These are phyloP conservation scores for Penicillium tannophilum DNA, from an alignment of 495 filamentous ascomycete genomes.

Conservation along the genomic window DNA sequence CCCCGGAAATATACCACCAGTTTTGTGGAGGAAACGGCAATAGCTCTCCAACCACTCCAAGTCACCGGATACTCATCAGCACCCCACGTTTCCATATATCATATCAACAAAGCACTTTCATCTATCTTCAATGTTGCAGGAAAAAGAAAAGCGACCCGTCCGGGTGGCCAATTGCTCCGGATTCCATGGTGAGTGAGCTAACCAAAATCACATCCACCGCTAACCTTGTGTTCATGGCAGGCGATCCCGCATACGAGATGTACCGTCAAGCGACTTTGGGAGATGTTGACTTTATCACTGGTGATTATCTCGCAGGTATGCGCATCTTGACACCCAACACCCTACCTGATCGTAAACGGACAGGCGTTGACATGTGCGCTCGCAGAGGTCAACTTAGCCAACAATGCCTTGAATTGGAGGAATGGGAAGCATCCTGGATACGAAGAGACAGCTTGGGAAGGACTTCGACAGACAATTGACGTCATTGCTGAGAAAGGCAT, in stretches of 20 bases:
- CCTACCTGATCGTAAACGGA: no score
- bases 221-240: constrained; percentile 15
- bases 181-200: constrained; percentile 34
- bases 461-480: constrained; percentile 45
- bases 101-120: neutral
- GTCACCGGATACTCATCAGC: neutral
- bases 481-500: constrained; percentile 44
- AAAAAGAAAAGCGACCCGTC: constrained; percentile 35
- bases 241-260: constrained; percentile 48
- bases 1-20: neutral
- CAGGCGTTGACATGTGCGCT: constrained; percentile 18
- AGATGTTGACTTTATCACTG: constrained; percentile 57
- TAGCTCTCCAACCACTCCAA: neutral
- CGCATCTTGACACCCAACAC: neutral
- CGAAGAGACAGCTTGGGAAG: constrained; percentile 48
- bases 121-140: constrained; percentile 15
- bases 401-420: constrained; percentile 43
- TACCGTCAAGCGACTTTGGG: constrained; percentile 45
- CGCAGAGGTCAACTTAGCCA: constrained; percentile 48
- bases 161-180: constrained; percentile 54
- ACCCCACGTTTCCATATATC: neutral
- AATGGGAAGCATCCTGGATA: constrained; percentile 42
- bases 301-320: constrained; percentile 56
- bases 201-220: neutral
- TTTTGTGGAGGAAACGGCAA: neutral